These are phyloP conservation scores for Pseudogymnoascus sp. DNA, from an alignment of 2,329 filamentous ascomycete species.

Conservation along the genomic window DNA sequence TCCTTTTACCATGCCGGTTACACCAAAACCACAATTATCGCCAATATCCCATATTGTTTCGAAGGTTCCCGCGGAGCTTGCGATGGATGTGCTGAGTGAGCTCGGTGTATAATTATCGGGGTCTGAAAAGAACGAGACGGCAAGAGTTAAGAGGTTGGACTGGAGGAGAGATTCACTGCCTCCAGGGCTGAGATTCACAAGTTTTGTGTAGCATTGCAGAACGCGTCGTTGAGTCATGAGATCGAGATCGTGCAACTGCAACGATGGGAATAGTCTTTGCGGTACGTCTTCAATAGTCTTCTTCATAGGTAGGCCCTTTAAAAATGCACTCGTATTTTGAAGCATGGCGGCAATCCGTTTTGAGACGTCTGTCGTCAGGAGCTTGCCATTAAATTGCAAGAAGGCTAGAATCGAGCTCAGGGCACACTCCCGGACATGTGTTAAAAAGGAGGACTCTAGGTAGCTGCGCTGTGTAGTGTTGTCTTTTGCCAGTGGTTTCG, in stretches of 20 bases:
- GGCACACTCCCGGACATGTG: slow-evolving; percentile 90
- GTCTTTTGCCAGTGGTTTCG: slow-evolving; percentile 88
- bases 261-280: slow-evolving; percentile 71
- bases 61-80: slow-evolving; percentile 79
- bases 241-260: slow-evolving; percentile 84
- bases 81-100: slow-evolving; percentile 83
- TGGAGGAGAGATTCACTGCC: slow-evolving; percentile 80
- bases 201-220: slow-evolving; percentile 86
- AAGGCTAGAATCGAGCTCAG: slow-evolving; percentile 87
- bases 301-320: slow-evolving; percentile 74
- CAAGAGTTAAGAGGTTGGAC: slow-evolving; percentile 81
- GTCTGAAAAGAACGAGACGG: slow-evolving; percentile 86
- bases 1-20: slow-evolving; percentile 74
- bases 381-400: slow-evolving; percentile 81
- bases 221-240: slow-evolving; percentile 90
- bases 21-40: slow-evolving; percentile 90
- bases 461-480: slow-evolving; percentile 76
- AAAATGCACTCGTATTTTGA: slow-evolving; percentile 83
- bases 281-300: slow-evolving; percentile 80
- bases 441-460: slow-evolving; percentile 83
- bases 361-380: slow-evolving; percentile 88
- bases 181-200: slow-evolving; percentile 81
- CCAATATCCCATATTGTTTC: slow-evolving; percentile 92
- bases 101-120: slow-evolving; percentile 80
- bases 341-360: slow-evolving; percentile 90